Conservation (phyloP, 148 eudicot genomes). For the Limonium bicolor region DNA sequence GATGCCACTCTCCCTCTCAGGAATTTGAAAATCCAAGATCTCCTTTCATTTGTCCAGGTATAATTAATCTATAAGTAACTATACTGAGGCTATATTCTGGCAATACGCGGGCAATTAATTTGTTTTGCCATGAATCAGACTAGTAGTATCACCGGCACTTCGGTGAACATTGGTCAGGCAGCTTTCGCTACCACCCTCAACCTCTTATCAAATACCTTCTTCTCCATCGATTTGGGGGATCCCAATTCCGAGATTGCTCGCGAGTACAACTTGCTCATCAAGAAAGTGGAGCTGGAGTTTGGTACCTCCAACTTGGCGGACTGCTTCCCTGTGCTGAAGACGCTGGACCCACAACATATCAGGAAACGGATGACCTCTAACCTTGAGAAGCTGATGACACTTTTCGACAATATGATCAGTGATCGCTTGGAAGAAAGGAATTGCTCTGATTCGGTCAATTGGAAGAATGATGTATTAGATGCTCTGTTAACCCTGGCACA, state of each 20-base stretch:
- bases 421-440: conserved; percentile 4
- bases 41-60: conserved; percentile 10
- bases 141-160: conserved; percentile 11
- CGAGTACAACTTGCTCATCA: conserved; percentile 4
- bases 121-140: too few relatives aligned
- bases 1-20: conserved; percentile 11
- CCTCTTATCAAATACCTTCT: too few relatives aligned
- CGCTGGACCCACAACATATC: conserved; percentile 14
- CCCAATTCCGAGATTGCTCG: conserved; percentile 2
- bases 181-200: conserved; percentile 13
- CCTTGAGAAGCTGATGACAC: conserved; percentile 9
- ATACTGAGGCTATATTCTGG: too few relatives aligned
- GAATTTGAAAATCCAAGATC: conserved; percentile 8
- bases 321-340: conserved; percentile 12
- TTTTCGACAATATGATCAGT: conserved; percentile 13
- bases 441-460: background rate
- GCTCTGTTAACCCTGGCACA: conserved; percentile 8
- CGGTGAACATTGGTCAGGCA: conserved; percentile 18
- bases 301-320: conserved; percentile 23
- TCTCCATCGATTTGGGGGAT: conserved; percentile 15
- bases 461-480: conserved; percentile 9
- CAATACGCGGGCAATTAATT: too few relatives aligned
- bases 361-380: conserved; percentile 5
- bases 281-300: conserved; percentile 10
- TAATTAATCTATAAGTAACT: too few relatives aligned